A percentile compares a stretch with the other conserved stretches of the same genome.
phyloP scores from a whole-genome alignment of 345 rosid species.

The Ailanthus altissimus region DNA sequence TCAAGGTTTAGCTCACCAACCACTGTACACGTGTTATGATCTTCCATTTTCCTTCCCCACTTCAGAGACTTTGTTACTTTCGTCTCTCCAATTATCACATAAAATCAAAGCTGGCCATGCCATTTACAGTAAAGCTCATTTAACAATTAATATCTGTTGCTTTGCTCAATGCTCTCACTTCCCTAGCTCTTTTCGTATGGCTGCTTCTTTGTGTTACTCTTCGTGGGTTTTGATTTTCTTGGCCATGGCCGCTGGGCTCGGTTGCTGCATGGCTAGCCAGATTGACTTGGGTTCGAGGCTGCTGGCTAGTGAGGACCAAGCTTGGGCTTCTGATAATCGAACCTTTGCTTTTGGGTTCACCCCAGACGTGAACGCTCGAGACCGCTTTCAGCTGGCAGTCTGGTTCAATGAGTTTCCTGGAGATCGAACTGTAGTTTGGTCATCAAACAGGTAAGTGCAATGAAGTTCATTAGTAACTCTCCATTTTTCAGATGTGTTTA shows the following conservation, averaged over 20 bases:
- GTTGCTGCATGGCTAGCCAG: constrained; percentile 36
- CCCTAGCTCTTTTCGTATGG: constrained; percentile 22
- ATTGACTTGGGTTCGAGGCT: constrained; percentile 66
- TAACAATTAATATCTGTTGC: not conserved
- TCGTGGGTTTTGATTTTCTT: constrained; percentile 20
- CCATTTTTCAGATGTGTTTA: not conserved
- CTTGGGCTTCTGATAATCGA: constrained; percentile 71
- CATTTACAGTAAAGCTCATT: constrained; percentile 17
- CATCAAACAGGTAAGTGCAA: constrained; percentile 59
- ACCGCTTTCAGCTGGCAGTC: constrained; percentile 52
- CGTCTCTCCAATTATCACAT: constrained; percentile 18
- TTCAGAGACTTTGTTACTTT: constrained; percentile 14
- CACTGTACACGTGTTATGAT: constrained; percentile 41
- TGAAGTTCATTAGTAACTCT: not conserved
- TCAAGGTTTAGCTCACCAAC: constrained; percentile 81
- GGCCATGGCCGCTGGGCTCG: constrained; percentile 19
- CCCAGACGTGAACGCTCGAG: constrained; percentile 23
- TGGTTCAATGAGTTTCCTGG: constrained; percentile 85
- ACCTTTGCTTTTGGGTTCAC: constrained; percentile 84
- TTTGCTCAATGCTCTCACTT: not conserved
- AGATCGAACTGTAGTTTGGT: constrained; percentile 79
- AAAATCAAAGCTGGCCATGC: constrained; percentile 23
- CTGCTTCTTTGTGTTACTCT: constrained; percentile 15
- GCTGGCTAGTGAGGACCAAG: constrained; percentile 42
- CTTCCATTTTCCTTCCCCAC: constrained; percentile 12